These are phyloP conservation scores for Kokia cookei DNA, from an alignment of 441 rosid species.

Conservation along the genomic window DNA sequence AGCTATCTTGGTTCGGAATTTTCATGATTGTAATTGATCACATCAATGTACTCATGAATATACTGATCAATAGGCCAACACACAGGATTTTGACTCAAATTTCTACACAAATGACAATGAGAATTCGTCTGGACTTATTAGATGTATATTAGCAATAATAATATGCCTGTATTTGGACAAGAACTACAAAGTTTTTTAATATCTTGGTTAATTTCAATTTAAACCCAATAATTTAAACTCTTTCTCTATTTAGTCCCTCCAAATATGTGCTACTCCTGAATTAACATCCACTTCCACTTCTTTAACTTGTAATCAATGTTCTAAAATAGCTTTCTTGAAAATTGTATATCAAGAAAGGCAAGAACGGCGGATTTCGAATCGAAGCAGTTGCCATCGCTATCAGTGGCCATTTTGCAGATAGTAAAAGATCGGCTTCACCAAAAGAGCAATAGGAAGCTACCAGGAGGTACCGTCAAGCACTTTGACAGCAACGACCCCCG, in stretches of 20 bases:
- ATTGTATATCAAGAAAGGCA: too few species aligned
- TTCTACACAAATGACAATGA: too few species aligned
- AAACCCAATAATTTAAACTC: not conserved
- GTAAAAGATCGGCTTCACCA: not conserved
- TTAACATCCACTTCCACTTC: not conserved
- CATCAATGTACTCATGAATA: conserved; percentile 68
- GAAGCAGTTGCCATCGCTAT: not conserved
- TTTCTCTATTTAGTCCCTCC: not conserved
- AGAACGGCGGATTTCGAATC: not conserved
- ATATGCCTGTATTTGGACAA: not conserved
- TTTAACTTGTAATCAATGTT: too few species aligned
- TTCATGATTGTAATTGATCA: conserved; percentile 38
- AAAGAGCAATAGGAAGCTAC: not conserved
- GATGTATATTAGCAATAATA: not conserved
- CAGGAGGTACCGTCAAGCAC: not conserved
- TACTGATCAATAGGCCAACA: too few species aligned
- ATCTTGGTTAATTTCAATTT: not conserved
- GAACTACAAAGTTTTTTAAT: not conserved
- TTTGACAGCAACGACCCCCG: conserved; percentile 9
- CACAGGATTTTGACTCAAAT: too few species aligned
- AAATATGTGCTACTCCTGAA: not conserved
- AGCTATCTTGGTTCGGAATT: conserved; percentile 72
- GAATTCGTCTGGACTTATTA: too few species aligned
- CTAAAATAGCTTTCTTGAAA: too few species aligned
- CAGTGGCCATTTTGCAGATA: not conserved